Evolutionary conservation across 2,329 filamentous ascomycete genomes (phyloP).

Genomic region (Didymella glomerata): DNA sequence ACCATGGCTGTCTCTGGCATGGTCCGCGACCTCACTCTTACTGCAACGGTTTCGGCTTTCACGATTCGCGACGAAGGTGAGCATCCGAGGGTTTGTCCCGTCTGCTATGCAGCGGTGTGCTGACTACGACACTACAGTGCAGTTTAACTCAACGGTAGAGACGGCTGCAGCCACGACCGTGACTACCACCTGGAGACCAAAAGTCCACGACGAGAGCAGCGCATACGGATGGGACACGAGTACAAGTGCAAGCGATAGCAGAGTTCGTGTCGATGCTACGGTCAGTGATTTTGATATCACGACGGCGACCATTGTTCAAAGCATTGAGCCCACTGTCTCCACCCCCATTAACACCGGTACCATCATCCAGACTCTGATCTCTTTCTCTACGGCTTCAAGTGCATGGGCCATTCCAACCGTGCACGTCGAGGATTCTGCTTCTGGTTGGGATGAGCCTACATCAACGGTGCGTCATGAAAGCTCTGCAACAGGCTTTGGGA

Average conservation of each 20-base stretch:
- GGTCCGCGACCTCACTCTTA: background rate
- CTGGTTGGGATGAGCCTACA: slow-evolving; percentile 1
- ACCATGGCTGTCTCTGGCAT: background rate
- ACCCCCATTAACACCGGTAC: background rate
- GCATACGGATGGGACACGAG: background rate
- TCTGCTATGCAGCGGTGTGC: background rate
- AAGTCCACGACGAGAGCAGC: slow-evolving; percentile 1
- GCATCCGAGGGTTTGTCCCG: background rate
- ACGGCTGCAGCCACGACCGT: background rate
- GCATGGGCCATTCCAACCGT: background rate
- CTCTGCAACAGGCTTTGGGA: background rate
- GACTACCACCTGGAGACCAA: background rate
- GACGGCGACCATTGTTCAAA: background rate
- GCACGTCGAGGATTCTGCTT: slow-evolving; percentile 3
- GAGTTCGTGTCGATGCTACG: background rate
- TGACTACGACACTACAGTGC: slow-evolving; percentile 5
- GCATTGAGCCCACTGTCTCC: background rate
- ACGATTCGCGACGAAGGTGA: background rate
- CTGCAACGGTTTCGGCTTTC: background rate
- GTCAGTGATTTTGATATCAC: slow-evolving; percentile 1
- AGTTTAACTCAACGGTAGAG: background rate
- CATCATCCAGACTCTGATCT: background rate
- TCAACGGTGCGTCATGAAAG: background rate
- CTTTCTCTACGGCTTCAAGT: background rate
- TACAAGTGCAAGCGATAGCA: background rate